Evolutionary conservation across 1,284 basidiomycete genomes (phyloP).

Genomic region (Apiotrichum akiyoshidainum): DNA sequence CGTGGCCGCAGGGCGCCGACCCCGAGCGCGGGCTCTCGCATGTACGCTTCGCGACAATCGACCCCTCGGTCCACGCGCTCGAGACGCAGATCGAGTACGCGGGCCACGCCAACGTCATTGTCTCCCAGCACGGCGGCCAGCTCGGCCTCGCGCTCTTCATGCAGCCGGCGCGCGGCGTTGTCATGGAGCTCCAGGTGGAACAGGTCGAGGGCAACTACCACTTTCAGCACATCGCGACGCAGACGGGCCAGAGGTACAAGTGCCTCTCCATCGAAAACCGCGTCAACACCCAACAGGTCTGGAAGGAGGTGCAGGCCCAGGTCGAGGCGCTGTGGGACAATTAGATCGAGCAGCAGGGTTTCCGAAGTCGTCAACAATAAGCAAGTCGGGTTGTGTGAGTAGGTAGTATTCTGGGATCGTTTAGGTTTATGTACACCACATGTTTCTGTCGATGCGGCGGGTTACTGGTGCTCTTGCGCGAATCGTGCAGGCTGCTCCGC

Average conservation of each 20-base stretch:
- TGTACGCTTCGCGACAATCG: slow-evolving; percentile 36
- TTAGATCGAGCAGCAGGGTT: background rate
- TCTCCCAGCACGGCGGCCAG: slow-evolving; percentile 44
- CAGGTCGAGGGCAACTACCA: slow-evolving; percentile 35
- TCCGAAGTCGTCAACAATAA: too few species aligned
- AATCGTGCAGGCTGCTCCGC: too few species aligned
- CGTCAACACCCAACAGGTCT: slow-evolving; percentile 38
- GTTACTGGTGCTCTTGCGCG: too few species aligned
- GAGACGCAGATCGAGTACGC: slow-evolving; percentile 43
- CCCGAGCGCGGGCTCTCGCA: background rate
- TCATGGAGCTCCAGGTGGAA: slow-evolving; percentile 41
- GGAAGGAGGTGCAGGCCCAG: slow-evolving; percentile 10
- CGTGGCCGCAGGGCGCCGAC: slow-evolving; percentile 24
- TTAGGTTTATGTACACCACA: too few species aligned
- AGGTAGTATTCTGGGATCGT: too few species aligned
- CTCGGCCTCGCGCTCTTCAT: slow-evolving; percentile 44
- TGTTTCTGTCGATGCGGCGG: too few species aligned
- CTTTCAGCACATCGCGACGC: slow-evolving; percentile 44
- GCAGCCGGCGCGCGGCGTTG: slow-evolving; percentile 30
- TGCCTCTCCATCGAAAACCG: slow-evolving; percentile 18
- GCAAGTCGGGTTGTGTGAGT: too few species aligned
- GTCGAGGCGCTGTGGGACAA: background rate
- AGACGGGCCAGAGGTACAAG: slow-evolving; percentile 35
- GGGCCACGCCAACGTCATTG: slow-evolving; percentile 38
- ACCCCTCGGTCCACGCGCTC: slow-evolving; percentile 41